These are phyloP conservation scores for Setaria italica DNA, from an alignment of 202 grass and related monocot genomes.

Conservation along the genomic window DNA sequence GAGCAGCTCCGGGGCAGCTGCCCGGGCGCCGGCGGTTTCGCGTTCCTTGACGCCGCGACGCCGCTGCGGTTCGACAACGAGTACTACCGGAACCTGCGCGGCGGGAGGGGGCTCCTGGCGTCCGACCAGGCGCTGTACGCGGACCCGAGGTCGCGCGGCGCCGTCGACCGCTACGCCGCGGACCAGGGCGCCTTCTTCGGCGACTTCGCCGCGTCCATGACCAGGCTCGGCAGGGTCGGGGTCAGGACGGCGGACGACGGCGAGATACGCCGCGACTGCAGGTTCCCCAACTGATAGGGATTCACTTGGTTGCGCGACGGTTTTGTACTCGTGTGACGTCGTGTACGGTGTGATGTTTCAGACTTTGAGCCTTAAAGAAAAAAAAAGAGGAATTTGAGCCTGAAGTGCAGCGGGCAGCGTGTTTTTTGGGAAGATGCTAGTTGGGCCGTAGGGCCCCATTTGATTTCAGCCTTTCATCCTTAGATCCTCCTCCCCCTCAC, in stretches of 20 bases:
- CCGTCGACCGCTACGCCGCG: slow-evolving; percentile 52
- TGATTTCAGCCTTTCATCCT: too few relatives aligned
- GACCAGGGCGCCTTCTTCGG: slow-evolving; percentile 56
- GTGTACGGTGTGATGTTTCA: neutral
- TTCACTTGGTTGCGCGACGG: neutral
- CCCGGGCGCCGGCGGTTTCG: slow-evolving; percentile 37
- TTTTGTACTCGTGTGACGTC: neutral
- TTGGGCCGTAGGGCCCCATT: too few relatives aligned
- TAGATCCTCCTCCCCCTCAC: too few relatives aligned
- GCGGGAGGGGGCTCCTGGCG: slow-evolving; percentile 48
- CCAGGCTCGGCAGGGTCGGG: slow-evolving; percentile 58
- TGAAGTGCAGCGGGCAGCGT: neutral
- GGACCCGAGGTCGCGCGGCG: slow-evolving; percentile 48
- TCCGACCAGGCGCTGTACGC: slow-evolving; percentile 65
- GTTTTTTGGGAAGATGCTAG: neutral
- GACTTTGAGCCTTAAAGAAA: too few relatives aligned
- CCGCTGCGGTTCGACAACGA: slow-evolving; percentile 59
- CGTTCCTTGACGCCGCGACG: slow-evolving; percentile 54
- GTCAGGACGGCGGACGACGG: slow-evolving; percentile 52
- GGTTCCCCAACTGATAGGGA: slow-evolving; percentile 52
- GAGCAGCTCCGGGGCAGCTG: slow-evolving; percentile 42
- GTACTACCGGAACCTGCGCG: slow-evolving; percentile 60
- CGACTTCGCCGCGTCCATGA: slow-evolving; percentile 57
- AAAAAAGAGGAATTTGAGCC: too few relatives aligned
- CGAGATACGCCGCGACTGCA: slow-evolving; percentile 63